Evolutionary conservation across 1,139 yeast genomes (phyloP).

Genomic region (Zygosaccharomyces sapae): DNA sequence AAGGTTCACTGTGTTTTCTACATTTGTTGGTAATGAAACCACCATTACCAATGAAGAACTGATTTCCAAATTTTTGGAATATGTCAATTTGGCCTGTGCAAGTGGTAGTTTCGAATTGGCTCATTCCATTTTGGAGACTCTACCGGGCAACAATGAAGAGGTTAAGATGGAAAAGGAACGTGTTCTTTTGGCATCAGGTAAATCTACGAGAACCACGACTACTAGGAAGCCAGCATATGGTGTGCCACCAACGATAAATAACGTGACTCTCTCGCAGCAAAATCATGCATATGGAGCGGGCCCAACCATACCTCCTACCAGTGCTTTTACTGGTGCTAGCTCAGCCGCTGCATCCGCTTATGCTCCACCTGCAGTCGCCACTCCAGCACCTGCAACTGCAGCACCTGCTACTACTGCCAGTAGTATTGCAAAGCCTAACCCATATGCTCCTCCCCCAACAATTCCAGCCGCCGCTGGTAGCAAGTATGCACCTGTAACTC

Average conservation of each 20-base stretch:
- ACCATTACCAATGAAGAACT: slow-evolving; percentile 37
- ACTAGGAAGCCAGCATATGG: slow-evolving; percentile 12
- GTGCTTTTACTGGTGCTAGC: slow-evolving; percentile 6
- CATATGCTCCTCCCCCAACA: slow-evolving; percentile 44
- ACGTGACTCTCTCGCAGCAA: slow-evolving; percentile 1
- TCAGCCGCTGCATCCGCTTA: slow-evolving; percentile 10
- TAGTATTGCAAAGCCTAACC: slow-evolving; percentile 28
- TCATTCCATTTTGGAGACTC: slow-evolving; percentile 56
- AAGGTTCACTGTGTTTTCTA: slow-evolving; percentile 72
- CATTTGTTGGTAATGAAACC: slow-evolving; percentile 46
- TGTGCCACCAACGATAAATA: slow-evolving; percentile 2
- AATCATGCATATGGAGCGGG: slow-evolving; percentile 3
- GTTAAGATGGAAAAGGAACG: slow-evolving; percentile 72
- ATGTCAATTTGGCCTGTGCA: slow-evolving; percentile 73
- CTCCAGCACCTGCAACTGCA: slow-evolving; percentile 10
- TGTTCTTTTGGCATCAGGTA: slow-evolving; percentile 57
- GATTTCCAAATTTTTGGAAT: slow-evolving; percentile 50
- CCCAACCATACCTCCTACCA: slow-evolving; percentile 8
- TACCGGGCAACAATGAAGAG: slow-evolving; percentile 63
- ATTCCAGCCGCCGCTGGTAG: slow-evolving; percentile 8
- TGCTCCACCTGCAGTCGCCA: slow-evolving; percentile 5
- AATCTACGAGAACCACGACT: slow-evolving; percentile 15
- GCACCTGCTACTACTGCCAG: background rate
- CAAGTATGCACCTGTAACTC: slow-evolving; percentile 16
- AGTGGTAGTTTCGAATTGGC: slow-evolving; percentile 86